phyloP scores from a whole-genome alignment of 805 yeast species.

The Candida ascalaphidarum region DNA sequence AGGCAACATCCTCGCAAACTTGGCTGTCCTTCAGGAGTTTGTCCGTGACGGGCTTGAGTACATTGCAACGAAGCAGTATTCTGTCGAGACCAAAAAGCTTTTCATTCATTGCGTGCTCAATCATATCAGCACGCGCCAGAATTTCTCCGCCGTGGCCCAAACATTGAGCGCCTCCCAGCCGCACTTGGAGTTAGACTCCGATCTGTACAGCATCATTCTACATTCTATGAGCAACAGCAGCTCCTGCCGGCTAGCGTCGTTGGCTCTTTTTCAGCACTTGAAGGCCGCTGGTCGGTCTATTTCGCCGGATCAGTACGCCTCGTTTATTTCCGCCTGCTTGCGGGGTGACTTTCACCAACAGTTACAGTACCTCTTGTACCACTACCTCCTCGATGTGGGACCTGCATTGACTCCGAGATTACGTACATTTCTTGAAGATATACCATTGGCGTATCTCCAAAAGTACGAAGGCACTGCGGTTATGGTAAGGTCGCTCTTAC shows the following conservation, averaged over 20 bases:
- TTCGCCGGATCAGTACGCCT: too few species aligned
- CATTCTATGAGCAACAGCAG: conserved; percentile 17
- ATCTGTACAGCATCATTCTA: conserved; percentile 22
- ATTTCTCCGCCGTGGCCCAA: conserved; percentile 20
- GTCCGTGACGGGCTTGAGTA: conserved; percentile 15
- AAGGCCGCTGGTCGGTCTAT: too few species aligned
- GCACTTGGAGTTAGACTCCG: conserved; percentile 17
- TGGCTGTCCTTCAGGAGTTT: conserved; percentile 13
- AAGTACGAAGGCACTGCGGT: conserved; percentile 5
- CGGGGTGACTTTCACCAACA: conserved; percentile 15
- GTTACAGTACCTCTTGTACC: conserved; percentile 14
- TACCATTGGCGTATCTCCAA: conserved; percentile 7
- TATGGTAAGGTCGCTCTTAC: conserved; percentile 1
- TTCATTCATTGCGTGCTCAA: conserved; percentile 29
- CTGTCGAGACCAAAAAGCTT: conserved; percentile 7
- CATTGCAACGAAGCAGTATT: conserved; percentile 2
- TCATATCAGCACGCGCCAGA: conserved; percentile 25
- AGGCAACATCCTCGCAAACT: conserved; percentile 27
- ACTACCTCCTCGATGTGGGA: conserved; percentile 10
- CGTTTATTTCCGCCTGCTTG: conserved; percentile 8
- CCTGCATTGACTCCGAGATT: conserved; percentile 4
- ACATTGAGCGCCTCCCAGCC: conserved; percentile 10
- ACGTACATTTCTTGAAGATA: conserved; percentile 4
- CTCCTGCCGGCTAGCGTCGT: conserved; percentile 18
- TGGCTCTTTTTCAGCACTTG: conserved; percentile 14